Evolutionary conservation across 2,329 filamentous ascomycete genomes (phyloP), one percentile per base, ranked within the genome.

Genomic region (Cladosporium sp.): DNA sequence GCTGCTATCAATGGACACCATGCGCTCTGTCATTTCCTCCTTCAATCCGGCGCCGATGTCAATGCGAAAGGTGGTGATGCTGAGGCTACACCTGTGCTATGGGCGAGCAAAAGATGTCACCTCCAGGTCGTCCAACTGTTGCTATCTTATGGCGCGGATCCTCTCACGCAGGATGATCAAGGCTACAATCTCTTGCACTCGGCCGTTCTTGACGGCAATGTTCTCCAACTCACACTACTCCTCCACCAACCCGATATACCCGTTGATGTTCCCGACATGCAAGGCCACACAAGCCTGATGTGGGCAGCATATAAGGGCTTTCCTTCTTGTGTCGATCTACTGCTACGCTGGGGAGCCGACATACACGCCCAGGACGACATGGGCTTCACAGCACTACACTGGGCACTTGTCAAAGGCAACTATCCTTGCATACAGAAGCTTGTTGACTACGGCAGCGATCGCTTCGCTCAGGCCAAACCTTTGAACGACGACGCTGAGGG

Each of bases 251-350:
- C 70, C 15, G 92, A 94, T 70, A 94, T 99, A 61, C 90, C 92
- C 15, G 91, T 99, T 62, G 94, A 99, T 72, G 89, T 94, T 5
- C 82, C 88, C 55, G 94, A 99, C 75, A 85, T 85, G 52, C 93
- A 92, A 71, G 91, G 92, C 5, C 95, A 99, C 74, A 97, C 94
- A 1, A 88, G 88, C 61, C 81, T 99, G 61, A 99, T 99, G 94
- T 99, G 94, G 94, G 91, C 94, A 17, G 93, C 93, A 15, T 99
- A 99, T 79, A 99, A 99, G 75, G 94, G 95, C 37, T 97, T 88
- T 72, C 90, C 93, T 0, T 87, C 88, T 49, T 96, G 91, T 67
- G 93, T 97, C 50, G 94, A 97, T 71, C 75, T 97, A 43, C 93
- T 96, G 65, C 77, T 99, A 60, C 86, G 92, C 66, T 99, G 94